Percentiles rank a stretch among this genome's conserved stretches.
These are phyloP conservation scores for Paramecium octaurelia DNA, from an alignment of 73 alveolate genomes.

Conservation along the genomic window DNA sequence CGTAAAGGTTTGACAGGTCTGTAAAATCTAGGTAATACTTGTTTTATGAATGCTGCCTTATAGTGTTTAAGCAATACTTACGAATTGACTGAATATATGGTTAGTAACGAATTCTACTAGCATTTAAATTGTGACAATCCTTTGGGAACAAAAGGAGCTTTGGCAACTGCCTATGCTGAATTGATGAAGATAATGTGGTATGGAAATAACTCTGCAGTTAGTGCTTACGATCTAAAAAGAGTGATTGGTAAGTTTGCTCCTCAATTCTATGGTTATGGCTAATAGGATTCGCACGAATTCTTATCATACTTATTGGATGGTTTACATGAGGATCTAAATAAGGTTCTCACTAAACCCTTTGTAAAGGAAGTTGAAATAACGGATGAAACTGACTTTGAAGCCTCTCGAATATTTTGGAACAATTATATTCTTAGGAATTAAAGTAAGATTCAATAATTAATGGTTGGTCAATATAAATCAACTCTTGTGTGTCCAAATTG, in stretches of 20 bases:
- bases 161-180: conserved; percentile 78
- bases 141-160: conserved; percentile 70
- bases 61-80: conserved; percentile 80
- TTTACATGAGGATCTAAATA: conserved; percentile 84
- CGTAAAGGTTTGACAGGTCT: conserved; percentile 77
- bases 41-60: conserved; percentile 81
- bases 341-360: conserved; percentile 74
- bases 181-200: conserved; percentile 87
- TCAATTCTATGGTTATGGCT: conserved; percentile 67
- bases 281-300: conserved; percentile 88
- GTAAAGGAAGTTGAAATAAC: conserved; percentile 75
- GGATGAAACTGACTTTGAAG: conserved; percentile 66
- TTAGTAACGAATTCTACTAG: conserved; percentile 12
- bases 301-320: conserved; percentile 76
- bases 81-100: conserved; percentile 75
- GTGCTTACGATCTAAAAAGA: conserved; percentile 79
- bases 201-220: conserved; percentile 71
- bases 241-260: conserved; percentile 74
- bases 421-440: conserved; percentile 74
- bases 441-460: conserved; percentile 79
- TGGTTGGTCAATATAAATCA: conserved; percentile 84
- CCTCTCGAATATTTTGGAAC: conserved; percentile 74
- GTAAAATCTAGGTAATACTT: conserved; percentile 82
- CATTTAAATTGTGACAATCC: conserved; percentile 50
- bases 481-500: conserved; percentile 82